phyloP scores from a whole-genome alignment of 116 monocot genomes.

The Phalaenopsis hybrid region DNA sequence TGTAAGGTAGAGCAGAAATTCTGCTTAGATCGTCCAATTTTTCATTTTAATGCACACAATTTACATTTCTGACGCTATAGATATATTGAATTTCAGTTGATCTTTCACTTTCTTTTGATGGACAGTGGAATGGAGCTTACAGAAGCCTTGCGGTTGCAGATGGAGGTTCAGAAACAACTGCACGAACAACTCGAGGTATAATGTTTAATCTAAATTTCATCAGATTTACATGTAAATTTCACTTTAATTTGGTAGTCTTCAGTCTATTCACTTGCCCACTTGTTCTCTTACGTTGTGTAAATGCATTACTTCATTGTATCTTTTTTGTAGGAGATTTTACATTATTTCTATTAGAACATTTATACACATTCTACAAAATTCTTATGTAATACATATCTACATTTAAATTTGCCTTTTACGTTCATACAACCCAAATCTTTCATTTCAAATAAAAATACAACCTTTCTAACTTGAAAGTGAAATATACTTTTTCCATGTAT shows the following conservation, averaged over 20 bases:
- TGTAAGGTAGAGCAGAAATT: not conserved
- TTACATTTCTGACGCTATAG: not conserved
- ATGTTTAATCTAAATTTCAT: not conserved
- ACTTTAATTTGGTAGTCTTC: not conserved
- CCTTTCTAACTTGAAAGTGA: too few relatives aligned
- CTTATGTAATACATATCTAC: too few relatives aligned
- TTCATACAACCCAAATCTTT: too few relatives aligned
- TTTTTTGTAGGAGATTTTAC: not conserved
- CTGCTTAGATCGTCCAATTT: not conserved
- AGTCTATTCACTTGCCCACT: not conserved
- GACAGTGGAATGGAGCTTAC: conserved; percentile 21
- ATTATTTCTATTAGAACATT: too few relatives aligned
- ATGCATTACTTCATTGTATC: not conserved
- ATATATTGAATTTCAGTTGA: not conserved
- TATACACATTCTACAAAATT: too few relatives aligned
- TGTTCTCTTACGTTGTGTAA: not conserved
- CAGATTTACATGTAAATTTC: not conserved
- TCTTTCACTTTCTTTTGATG: not conserved
- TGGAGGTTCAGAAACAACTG: conserved; percentile 49
- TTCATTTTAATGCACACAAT: not conserved
- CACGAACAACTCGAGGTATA: conserved; percentile 48
- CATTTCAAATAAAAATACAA: too few relatives aligned
- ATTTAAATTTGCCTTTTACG: too few relatives aligned
- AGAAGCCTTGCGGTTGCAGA: conserved; percentile 40
- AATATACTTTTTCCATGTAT: too few relatives aligned